Evolutionary conservation across 371 early-diverging fungal species (phyloP), one percentile per base, ranked within the genome.

Genomic region (Syncephalastrum contaminatum): DNA sequence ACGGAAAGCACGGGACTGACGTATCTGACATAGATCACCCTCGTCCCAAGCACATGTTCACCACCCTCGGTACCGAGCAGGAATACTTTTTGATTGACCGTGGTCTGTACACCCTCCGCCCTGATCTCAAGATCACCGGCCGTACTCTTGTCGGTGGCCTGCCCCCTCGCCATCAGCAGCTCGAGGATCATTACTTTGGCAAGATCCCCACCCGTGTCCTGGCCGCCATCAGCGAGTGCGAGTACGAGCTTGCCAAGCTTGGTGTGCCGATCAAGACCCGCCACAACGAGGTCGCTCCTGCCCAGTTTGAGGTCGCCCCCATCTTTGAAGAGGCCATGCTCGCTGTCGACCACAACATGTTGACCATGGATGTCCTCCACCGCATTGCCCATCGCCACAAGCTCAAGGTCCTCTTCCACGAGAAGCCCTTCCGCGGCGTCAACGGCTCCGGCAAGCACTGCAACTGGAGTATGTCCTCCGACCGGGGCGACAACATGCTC

Each of bases 201-300:
- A 88, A 88, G 63, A 93, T 98, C 57, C 99, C 99, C 30, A 84
- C 89, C 58, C 89, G 94, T 62, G 96, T 96, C 24, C 79, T 97
- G 67, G 85, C 94, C 48, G 83, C 89, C 64, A 91, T 97, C 72
- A 87, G 88, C 67, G 97, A 98, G 77, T 79, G 89, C 58, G 99
- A 97, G 69, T 79, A 92, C 43, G 99, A 97, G 80, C 85, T 94
- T 53, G 88, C 85, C 77, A 88, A 89, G 58, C 82, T 97, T 57
- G 99, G 99, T 72, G 94, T 96, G 19, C 99, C 99, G 46, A 82
- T 97, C 81, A 98, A 98, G 89, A 98, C 99, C 39, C 88, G 97
- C 56, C 99, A 98, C 85, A 98, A 98, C 77, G 99, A 98, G 83
- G 99, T 97, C n/a, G 97, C 96, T 39, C 99, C 99, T 42, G 89